These are phyloP conservation scores for Rosa multiflora DNA, from an alignment of 306 rosid genomes.

Conservation along the genomic window DNA sequence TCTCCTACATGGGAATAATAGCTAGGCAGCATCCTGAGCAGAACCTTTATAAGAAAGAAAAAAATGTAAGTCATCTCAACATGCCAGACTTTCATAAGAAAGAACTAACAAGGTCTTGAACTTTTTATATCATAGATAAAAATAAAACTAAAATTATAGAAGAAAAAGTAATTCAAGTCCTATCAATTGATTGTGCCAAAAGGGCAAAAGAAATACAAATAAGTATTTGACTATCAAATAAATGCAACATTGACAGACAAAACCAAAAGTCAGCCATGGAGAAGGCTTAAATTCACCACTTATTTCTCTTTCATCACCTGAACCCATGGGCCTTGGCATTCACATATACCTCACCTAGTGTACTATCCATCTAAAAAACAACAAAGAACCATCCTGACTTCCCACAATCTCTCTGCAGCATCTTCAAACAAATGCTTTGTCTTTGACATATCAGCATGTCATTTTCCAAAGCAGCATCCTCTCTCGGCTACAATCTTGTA, in stretches of 20 bases:
- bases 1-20: slow-evolving; percentile 72
- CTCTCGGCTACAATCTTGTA: background rate
- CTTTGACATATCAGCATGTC: background rate
- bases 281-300: background rate
- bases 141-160: background rate
- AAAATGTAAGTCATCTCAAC: slow-evolving; percentile 3
- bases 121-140: background rate
- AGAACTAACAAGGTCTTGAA: background rate
- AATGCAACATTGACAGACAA: background rate
- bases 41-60: slow-evolving; percentile 45
- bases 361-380: background rate
- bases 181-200: background rate
- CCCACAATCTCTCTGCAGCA: background rate
- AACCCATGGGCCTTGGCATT: background rate
- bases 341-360: background rate
- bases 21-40: slow-evolving; percentile 88
- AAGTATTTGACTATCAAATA: background rate
- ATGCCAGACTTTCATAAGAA: background rate
- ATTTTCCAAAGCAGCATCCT: background rate
- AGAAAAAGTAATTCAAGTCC: background rate
- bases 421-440: background rate
- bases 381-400: background rate
- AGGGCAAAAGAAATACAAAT: background rate
- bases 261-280: background rate
- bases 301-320: background rate